Conservation (phyloP, 2,329 filamentous ascomycete genomes). For the Aspergillus terreus region DNA sequence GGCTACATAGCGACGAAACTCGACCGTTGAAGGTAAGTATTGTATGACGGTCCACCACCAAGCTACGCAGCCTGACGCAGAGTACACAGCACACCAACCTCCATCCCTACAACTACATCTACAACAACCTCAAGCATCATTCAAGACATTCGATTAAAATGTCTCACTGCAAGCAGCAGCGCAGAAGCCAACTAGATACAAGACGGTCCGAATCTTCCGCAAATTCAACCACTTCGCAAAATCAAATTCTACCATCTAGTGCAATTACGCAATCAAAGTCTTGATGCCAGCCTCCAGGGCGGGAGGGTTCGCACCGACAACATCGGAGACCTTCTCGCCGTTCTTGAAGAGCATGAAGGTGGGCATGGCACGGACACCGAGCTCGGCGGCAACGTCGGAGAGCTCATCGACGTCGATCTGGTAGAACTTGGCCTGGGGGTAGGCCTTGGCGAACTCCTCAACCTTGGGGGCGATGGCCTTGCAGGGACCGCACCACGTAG, state of each 20-base stretch:
- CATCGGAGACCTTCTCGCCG: conserved; percentile 66
- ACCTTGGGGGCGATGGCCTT: conserved; percentile 80
- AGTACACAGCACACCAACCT: no score
- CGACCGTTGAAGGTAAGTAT: no score
- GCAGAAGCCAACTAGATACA: background rate
- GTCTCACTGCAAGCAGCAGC: background rate
- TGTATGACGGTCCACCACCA: no score
- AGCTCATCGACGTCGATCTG: conserved; percentile 90
- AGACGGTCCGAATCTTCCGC: background rate
- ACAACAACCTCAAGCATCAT: no score
- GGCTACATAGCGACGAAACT: no score
- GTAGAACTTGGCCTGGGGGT: conserved; percentile 67
- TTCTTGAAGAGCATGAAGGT: conserved; percentile 84
- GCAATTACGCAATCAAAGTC: conserved; percentile 16
- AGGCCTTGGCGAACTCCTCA: conserved; percentile 57
- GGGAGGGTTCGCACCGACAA: conserved; percentile 77
- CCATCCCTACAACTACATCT: no score
- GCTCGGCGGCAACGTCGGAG: conserved; percentile 68
- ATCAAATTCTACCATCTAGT: no score
- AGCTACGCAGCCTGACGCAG: no score
- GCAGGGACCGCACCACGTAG: conserved; percentile 92
- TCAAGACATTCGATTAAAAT: no score
- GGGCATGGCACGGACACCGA: conserved; percentile 85
- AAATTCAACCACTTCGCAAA: no score
- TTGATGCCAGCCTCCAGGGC: conserved; percentile 52